Base-by-base conservation (phyloP, 345 rosid species). In the Odontarrhena argentea region DNA sequence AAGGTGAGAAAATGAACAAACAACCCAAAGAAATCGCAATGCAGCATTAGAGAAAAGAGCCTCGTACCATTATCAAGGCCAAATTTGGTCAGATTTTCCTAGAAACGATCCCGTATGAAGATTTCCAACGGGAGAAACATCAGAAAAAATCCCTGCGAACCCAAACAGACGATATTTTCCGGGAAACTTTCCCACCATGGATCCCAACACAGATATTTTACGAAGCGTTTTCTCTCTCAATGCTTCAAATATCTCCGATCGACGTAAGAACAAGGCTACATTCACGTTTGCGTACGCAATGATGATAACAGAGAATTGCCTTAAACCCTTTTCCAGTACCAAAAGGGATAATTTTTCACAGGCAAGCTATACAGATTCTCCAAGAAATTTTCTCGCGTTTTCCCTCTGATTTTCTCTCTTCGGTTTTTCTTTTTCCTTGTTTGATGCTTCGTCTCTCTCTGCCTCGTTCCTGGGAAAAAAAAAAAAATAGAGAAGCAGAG, bases 11-110 rank as follows among this genome's bases (percentile, higher is more conserved):
- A 9, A 25, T 7, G 37, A 49, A 44, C 6, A 41, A 32, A 45
- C 9, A 42, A 44, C 6, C 41, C 18, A 7, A 22, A 52, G 14
- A 60, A 67, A 52, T 28, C 26, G 10, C 38, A 67, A 67, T 60
- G 77, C 73, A 54, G 74, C n/a, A n/a, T 60, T n/a, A 46, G 51
- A 54, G 44, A 74, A 18, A 44, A 60, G 51, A 46, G 67, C 0
- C 25, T 30, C 53, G 68, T 67, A 74, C 77, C 77, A 74, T 74
- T 28, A 60, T 67, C 5, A 74, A 30, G 34, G 38, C 47, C 34
- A 40, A 67, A 60, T 54, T 46, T 46, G 77, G 11, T 67, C 61
- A 43, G 53, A 46, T 40, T 44, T 18, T 46, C 25, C 52, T 73
- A 67, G 1, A 43, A 51, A 58, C 55, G 49, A 50, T 73, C 67